Base-by-base conservation (phyloP, 1,139 yeast species). In the Blastobotrys persicus region DNA sequence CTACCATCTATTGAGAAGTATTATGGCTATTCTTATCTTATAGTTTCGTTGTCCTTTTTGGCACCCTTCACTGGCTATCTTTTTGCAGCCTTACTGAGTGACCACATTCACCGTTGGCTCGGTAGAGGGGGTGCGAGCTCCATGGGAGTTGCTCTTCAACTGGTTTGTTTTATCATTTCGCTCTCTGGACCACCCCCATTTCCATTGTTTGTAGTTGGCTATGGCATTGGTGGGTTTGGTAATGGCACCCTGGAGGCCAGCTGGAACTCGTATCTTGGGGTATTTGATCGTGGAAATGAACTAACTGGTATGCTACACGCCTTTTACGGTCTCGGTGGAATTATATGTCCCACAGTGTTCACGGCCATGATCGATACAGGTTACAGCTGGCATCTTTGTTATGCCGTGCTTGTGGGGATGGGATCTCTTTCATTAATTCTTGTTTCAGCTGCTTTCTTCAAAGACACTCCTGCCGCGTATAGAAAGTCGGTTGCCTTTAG, bases 291-390 rank as follows among this genome's bases (percentile, higher is more conserved):
- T 26, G 72, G 76, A 43, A 72, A 81, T 9, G 74, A 70, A 39
- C 74, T 76, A 48, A 65, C 42, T 83, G 81, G 86, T 0, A 65
- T 70, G 31, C 71, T 74, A 55, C 88, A 83, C 64, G 86, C 83
- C 0, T 63, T 70, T 13, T 83, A 83, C 61, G 88, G 88, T 1
- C 52, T 77, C 0, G 88, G 88, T 2, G 88, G 86, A 1, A 77
- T 81, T 2, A 54, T 80, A 1, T 72, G 83, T 2, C 88, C 88
- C 0, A 63, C 82, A 20, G 64, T 80, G 9, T 82, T 80, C 5
- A 81, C 86, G 0, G 68, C 76, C 9, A 72, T 81, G 71, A 72
- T 76, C 7, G 69, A 73, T 37, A 55, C 63, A 1, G 83, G 81
- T 1, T 61, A 75, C 6, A 57, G 55, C 44, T 83, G 88, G 88